These are phyloP conservation scores for Saitozyma sp. DNA, from an alignment of 768 basidiomycete genomes.

Conservation along the genomic window DNA sequence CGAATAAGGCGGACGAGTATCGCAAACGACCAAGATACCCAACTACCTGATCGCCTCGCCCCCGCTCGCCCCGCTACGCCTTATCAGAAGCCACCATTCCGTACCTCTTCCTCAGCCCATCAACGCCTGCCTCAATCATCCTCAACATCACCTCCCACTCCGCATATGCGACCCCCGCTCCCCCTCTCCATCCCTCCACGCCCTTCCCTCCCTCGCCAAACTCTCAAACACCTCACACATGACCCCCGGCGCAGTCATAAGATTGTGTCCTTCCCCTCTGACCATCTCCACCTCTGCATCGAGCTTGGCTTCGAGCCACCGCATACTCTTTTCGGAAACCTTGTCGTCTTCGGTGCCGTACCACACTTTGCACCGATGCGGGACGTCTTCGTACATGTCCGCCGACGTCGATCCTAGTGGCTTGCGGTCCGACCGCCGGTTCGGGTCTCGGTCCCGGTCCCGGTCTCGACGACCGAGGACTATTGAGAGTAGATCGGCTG, in stretches of 20 bases:
- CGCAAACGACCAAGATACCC: too few species aligned
- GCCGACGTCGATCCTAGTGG: slow-evolving; percentile 62
- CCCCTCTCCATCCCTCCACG: background rate
- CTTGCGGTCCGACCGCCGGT: too few species aligned
- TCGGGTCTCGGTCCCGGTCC: slow-evolving; percentile 28
- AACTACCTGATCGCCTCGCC: too few species aligned
- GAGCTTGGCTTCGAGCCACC: slow-evolving; percentile 81
- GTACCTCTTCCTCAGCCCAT: too few species aligned
- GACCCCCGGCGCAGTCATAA: slow-evolving; percentile 75
- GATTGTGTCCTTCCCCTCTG: slow-evolving; percentile 82
- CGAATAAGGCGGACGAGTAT: too few species aligned
- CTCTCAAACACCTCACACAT: slow-evolving; percentile 51
- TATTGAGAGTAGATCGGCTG: slow-evolving; percentile 86
- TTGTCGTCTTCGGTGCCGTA: slow-evolving; percentile 92
- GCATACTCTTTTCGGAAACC: slow-evolving; percentile 83
- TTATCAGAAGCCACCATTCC: too few species aligned
- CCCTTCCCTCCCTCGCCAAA: slow-evolving; percentile 30
- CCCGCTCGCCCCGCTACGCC: too few species aligned
- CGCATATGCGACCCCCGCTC: too few species aligned
- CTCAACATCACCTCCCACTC: too few species aligned
- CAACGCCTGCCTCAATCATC: too few species aligned
- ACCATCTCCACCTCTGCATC: slow-evolving; percentile 74
- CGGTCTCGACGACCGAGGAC: slow-evolving; percentile 71
- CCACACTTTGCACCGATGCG: slow-evolving; percentile 78
- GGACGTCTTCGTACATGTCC: slow-evolving; percentile 79